Evolutionary conservation across 192 early-diverging fungal genomes (phyloP).

Genomic region (Coemansia biformis): DNA sequence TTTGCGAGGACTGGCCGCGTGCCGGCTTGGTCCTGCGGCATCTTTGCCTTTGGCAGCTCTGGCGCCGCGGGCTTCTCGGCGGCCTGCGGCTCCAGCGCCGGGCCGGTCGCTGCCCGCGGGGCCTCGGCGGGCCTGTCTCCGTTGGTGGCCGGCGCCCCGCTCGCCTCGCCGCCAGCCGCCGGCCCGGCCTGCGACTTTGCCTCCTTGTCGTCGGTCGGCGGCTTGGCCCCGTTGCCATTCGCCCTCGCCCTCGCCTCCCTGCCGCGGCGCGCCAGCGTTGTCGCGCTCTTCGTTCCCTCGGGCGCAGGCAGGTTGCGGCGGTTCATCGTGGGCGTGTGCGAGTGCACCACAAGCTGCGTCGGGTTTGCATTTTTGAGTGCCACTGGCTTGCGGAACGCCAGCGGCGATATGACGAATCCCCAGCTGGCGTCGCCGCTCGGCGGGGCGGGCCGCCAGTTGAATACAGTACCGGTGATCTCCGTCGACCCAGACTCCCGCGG

Average conservation of each 20-base stretch:
- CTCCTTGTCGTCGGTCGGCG: background rate
- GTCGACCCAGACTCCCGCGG: constrained; percentile 27
- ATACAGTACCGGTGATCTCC: constrained; percentile 16
- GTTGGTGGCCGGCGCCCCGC: too few relatives aligned
- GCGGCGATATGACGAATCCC: constrained; percentile 43
- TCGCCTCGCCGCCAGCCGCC: background rate
- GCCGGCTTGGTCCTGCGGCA: constrained; percentile 28
- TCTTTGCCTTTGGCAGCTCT: constrained; percentile 17
- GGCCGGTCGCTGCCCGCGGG: background rate
- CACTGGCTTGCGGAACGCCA: constrained; percentile 28
- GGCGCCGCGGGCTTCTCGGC: background rate
- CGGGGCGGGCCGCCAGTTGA: constrained; percentile 33
- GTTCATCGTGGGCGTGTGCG: constrained; percentile 44
- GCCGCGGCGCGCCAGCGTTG: background rate
- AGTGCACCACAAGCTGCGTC: constrained; percentile 25
- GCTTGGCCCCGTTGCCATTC: background rate
- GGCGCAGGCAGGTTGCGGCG: constrained; percentile 18
- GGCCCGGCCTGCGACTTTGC: background rate
- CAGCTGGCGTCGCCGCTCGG: constrained; percentile 21
- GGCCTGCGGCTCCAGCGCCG: too few relatives aligned
- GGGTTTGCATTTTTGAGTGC: constrained; percentile 25
- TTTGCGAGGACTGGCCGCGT: constrained; percentile 2
- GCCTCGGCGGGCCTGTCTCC: too few relatives aligned
- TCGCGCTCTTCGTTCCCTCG: background rate
- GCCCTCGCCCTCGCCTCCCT: too few relatives aligned